These are phyloP conservation scores for Rhodamnia argentea DNA, from an alignment of 345 rosid species.

Conservation along the genomic window DNA sequence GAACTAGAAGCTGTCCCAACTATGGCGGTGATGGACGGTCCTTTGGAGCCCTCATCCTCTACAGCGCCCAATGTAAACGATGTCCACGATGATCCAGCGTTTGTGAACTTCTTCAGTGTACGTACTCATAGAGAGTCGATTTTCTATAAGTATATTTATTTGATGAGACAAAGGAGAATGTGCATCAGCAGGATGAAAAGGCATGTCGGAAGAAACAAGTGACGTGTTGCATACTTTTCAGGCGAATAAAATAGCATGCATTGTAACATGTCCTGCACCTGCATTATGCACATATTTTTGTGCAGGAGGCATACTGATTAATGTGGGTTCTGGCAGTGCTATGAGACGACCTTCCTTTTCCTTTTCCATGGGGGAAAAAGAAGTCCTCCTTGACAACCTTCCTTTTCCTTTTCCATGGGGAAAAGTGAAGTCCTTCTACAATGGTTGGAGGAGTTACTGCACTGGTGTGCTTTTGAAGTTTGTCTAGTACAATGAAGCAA, in stretches of 20 bases:
- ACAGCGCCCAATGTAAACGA: slow-evolving; percentile 24
- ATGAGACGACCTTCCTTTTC: not conserved
- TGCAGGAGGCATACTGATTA: not conserved
- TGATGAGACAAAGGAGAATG: not conserved
- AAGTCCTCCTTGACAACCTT: not conserved
- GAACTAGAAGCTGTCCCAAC: slow-evolving; percentile 88
- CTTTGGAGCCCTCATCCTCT: slow-evolving; percentile 69
- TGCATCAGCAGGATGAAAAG: not conserved
- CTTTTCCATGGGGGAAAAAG: not conserved
- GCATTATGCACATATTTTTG: not conserved
- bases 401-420: not conserved
- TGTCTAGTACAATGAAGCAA: not conserved
- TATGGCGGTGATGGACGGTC: slow-evolving; percentile 88
- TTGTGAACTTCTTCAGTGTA: slow-evolving; percentile 87
- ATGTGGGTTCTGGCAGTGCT: not conserved
- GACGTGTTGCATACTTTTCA: not conserved
- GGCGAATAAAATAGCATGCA: not conserved
- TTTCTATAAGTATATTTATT: not conserved
- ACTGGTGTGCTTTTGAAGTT: not conserved
- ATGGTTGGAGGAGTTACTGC: not conserved
- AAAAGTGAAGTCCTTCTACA: not conserved
- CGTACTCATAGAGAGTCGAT: slow-evolving; percentile 2
- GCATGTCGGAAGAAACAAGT: not conserved
- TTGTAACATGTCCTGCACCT: not conserved
- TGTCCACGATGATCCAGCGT: slow-evolving; percentile 69